A percentile compares a stretch with the other conserved stretches of the same genome.
These are phyloP conservation scores for Agaricus bisporus DNA, from an alignment of 768 basidiomycete species.

Conservation along the genomic window DNA sequence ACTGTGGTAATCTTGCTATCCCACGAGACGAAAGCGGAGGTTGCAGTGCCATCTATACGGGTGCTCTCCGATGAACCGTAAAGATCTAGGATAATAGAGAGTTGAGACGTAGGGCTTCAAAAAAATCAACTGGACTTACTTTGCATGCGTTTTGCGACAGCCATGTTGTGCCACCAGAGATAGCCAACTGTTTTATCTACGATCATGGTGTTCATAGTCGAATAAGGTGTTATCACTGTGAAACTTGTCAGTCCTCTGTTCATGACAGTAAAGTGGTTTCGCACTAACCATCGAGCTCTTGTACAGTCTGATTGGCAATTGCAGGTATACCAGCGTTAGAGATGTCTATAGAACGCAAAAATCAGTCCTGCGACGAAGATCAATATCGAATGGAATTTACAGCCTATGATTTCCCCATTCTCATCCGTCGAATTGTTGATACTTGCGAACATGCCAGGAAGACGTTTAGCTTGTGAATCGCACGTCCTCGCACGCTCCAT, in stretches of 20 bases:
- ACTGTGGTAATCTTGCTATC: constrained; percentile 20
- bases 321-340: constrained; percentile 19
- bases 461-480: constrained; percentile 14
- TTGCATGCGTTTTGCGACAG: constrained; percentile 16
- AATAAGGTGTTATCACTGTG: constrained; percentile 19
- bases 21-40: constrained; percentile 20
- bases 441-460: constrained; percentile 20
- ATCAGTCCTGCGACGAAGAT: too few relatives aligned
- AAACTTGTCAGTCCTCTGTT: neutral
- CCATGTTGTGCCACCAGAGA: constrained; percentile 20
- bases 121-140: constrained; percentile 9
- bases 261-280: neutral
- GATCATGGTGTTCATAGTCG: constrained; percentile 18
- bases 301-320: constrained; percentile 18
- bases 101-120: neutral
- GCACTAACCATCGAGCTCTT: constrained; percentile 18
- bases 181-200: constrained; percentile 17
- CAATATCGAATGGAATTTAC: constrained; percentile 1
- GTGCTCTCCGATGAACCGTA: constrained; percentile 20
- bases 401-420: constrained; percentile 19
- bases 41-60: constrained; percentile 17
- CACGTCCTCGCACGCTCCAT: constrained; percentile 19
- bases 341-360: constrained; percentile 11
- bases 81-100: constrained; percentile 9
- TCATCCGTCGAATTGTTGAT: constrained; percentile 19